Evolutionary conservation across 305 asterid species (phyloP), one percentile per base, ranked within the genome.

Genomic region (Fraxinus xanthoxyloides): DNA sequence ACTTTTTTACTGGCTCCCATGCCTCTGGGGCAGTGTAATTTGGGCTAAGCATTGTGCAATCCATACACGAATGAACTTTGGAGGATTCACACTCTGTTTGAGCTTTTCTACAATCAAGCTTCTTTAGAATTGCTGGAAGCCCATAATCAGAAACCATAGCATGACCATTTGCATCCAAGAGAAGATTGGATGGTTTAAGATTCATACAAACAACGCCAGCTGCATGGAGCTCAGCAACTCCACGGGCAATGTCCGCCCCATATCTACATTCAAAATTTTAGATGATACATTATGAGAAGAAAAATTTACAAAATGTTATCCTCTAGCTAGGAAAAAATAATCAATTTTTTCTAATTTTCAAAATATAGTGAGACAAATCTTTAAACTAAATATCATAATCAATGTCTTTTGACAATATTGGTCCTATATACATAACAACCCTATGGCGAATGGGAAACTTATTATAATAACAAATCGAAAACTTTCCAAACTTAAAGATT

Each of bases 151-250:
- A 93, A 84, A 96, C 96, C 85, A 96, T 87, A 46, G 98, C 99
- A 87, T 90, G 97, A 76, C 97, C 99, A 90, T 87, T 94, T 80
- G 81, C 95, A 89, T 96, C 97, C 91, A 96, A 87, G 73, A 96
- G 97, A 90, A 96, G 92, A 90, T 96, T 96, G 77, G 99, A 96
- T 35, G 99, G 98, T 82, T 94, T 96, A 72, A 96, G 90, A 86
- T 91, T 94, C 98, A 96, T 94, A 89, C 99, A 96, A 85, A 96
- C 97, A 80, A 96, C 90, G 77, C 98, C 98, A 84, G 99, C 99
- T 77, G 99, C 97, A 87, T 96, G 99, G 82, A 96, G 98, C 84
- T 96, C 99, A 79, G 98, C 97, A 79, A 96, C 97, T 82, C 99
- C 99, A 84, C 99, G 98, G 80, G 98, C 97, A 84, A 96, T 86